Percentiles rank a stretch among this genome's conserved stretches.
Conservation (phyloP, 129 eudicot genomes). For the Apium graveolens region DNA sequence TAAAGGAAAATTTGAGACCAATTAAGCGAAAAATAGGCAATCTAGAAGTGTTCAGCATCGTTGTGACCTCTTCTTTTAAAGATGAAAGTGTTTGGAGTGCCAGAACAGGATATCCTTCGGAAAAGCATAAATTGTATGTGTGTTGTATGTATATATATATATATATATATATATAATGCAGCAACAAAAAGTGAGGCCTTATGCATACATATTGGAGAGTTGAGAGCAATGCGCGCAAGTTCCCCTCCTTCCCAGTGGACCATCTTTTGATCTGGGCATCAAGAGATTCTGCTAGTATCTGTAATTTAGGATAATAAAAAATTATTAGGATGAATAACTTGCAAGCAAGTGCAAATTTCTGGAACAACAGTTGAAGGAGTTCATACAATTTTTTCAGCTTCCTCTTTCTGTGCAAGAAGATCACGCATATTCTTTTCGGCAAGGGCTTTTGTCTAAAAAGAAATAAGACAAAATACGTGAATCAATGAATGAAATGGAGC, state of each 20-base stretch:
- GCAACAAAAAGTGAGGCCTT: not conserved
- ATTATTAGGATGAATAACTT: slow-evolving; percentile 10
- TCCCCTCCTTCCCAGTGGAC: slow-evolving; percentile 92
- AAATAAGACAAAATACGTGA: slow-evolving; percentile 6
- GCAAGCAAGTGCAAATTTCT: slow-evolving; percentile 10
- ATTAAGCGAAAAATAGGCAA: not conserved
- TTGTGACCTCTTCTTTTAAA: not conserved
- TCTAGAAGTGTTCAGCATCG: not conserved
- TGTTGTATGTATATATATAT: not conserved
- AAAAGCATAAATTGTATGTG: not conserved
- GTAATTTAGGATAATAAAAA: slow-evolving; percentile 28
- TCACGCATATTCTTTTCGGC: slow-evolving; percentile 97
- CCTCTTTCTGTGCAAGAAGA: slow-evolving; percentile 74
- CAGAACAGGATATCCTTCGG: not conserved
- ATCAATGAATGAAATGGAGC: not conserved
- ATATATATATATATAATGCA: not conserved
- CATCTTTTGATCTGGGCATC: slow-evolving; percentile 93
- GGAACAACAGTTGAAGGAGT: slow-evolving; percentile 7
- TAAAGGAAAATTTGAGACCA: not conserved
- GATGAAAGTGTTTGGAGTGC: not conserved
- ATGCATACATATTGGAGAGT: slow-evolving; percentile 90
- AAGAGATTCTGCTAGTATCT: slow-evolving; percentile 73
- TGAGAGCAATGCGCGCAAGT: slow-evolving; percentile 96
- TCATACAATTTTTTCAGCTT: slow-evolving; percentile 83
- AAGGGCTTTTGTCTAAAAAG: slow-evolving; percentile 83